Evolutionary conservation across 176 grass and related monocot species (phyloP).

Genomic region (Hordeum marinum): DNA sequence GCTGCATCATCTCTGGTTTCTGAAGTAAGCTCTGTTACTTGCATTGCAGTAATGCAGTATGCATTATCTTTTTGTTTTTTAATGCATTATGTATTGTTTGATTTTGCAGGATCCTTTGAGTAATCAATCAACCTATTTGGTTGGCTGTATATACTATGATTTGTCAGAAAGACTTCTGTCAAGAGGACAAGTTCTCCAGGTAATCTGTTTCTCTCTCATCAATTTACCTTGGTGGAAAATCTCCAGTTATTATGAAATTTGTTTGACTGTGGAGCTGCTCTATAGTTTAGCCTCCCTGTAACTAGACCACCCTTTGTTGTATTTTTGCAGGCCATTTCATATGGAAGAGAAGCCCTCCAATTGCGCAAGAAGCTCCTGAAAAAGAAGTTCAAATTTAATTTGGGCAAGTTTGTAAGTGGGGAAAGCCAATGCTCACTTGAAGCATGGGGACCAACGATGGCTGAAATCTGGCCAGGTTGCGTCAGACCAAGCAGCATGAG

Average conservation of each 20-base stretch:
- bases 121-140: constrained; percentile 56
- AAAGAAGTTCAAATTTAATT: constrained; percentile 60
- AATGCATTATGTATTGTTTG: constrained; percentile 24
- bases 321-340: constrained; percentile 60
- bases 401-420: background rate
- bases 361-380: constrained; percentile 67
- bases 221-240: background rate
- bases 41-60: background rate
- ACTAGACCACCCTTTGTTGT: background rate
- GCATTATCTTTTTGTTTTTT: background rate
- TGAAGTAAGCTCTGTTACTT: constrained; percentile 52
- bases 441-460: constrained; percentile 40
- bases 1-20: constrained; percentile 53
- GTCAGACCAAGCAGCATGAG: constrained; percentile 18
- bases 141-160: constrained; percentile 74
- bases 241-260: background rate
- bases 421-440: constrained; percentile 32
- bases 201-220: constrained; percentile 15
- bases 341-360: constrained; percentile 57
- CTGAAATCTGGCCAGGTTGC: constrained; percentile 58
- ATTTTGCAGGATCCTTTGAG: constrained; percentile 38
- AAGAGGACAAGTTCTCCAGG: constrained; percentile 55
- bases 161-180: constrained; percentile 65
- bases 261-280: background rate
- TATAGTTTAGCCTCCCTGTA: background rate